Evolutionary conservation across 495 filamentous ascomycete species (phyloP).

Genomic region (Neurospora sp.): DNA sequence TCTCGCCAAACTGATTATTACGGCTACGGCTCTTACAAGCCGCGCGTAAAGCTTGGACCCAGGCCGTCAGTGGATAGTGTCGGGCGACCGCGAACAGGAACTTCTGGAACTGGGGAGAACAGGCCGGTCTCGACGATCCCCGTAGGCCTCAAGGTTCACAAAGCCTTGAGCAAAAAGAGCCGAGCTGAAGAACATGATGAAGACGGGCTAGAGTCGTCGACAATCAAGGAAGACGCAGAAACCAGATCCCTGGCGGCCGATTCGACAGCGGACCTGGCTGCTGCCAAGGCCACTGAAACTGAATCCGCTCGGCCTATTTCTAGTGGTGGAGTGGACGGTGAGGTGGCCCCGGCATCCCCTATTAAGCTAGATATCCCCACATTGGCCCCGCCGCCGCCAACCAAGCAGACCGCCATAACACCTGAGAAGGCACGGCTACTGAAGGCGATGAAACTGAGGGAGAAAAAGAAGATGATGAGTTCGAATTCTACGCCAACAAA

Average conservation of each 20-base stretch:
- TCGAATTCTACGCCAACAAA: conserved; percentile 5
- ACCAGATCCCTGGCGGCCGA: conserved; percentile 2
- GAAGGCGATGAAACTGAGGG: conserved; percentile 82
- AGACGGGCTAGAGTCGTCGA: conserved; percentile 12
- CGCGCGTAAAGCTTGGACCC: conserved; percentile 75
- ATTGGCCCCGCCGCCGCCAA: conserved; percentile 16
- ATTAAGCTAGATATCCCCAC: conserved; percentile 32
- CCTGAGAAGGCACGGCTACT: conserved; percentile 84
- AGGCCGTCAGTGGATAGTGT: conserved; percentile 63
- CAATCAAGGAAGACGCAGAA: conserved; percentile 19
- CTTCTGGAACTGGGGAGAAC: conserved; percentile 38
- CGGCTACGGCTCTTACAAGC: conserved; percentile 46
- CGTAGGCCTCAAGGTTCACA: conserved; percentile 38
- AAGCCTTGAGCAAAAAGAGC: conserved; percentile 31
- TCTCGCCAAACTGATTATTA: conserved; percentile 44
- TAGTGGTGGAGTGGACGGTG: conserved; percentile 31
- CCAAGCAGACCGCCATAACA: conserved; percentile 55
- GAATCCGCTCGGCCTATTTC: conserved; percentile 26
- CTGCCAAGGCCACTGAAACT: conserved; percentile 7
- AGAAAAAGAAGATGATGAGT: conserved; percentile 58
- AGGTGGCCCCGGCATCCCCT: conserved; percentile 42
- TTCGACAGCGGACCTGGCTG: conserved; percentile 12
- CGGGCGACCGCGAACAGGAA: conserved; percentile 50
- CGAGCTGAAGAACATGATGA: conserved; percentile 24
- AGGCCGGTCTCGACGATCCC: conserved; percentile 65